Evolutionary conservation across 179 eudicot species (phyloP), one percentile per base, ranked within the genome.

Genomic region (Amaranthus tricolor): DNA sequence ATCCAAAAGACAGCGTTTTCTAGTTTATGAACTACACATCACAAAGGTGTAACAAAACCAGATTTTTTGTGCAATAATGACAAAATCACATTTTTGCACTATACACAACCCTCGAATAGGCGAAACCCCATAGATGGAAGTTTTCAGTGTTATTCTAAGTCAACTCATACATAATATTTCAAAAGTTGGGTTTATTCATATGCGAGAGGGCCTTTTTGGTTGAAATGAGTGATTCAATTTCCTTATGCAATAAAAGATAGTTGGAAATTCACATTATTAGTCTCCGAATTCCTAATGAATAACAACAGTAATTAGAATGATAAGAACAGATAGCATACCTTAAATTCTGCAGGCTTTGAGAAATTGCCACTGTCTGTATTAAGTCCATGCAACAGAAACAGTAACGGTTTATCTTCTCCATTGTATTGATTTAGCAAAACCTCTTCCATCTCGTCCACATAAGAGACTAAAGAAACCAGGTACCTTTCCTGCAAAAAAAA

Each of bases 321-420:
- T 19, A 68, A 64, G 24, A 66, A 63, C 31, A 16, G 6, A 20
- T 47, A 61, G 75, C 11, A 59, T 50, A 94, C 98, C 98, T 90
- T 86, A 81, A 92, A 92, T 55, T 90, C 87, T 73, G 98, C 98
- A 56, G 97, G 96, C 71, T 92, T 90, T 31, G 98, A 90, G 78
- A 79, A 88, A 66, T 89, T 92, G 81, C 85, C 83, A 79, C 98
- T 94, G 78, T 94, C 98, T 70, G 98, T 92, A 78, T 94, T 94
- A 59, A 92, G 90, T 66, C 98, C 98, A 76, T 93, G 91, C 88
- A 92, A 84, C 72, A 92, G 95, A 84, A 86, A 92, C 77, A 94
- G 77, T 65, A 87, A 79, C 15, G 93, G 89, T 71, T 82, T 83
- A 74, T 78, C 90, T 68, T 85, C 79, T 74, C 96, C 91, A 59